Evolutionary conservation across 1,139 yeast genomes (phyloP), one percentile per base, ranked within the genome.

Genomic region (Nematodospora anomalae): DNA sequence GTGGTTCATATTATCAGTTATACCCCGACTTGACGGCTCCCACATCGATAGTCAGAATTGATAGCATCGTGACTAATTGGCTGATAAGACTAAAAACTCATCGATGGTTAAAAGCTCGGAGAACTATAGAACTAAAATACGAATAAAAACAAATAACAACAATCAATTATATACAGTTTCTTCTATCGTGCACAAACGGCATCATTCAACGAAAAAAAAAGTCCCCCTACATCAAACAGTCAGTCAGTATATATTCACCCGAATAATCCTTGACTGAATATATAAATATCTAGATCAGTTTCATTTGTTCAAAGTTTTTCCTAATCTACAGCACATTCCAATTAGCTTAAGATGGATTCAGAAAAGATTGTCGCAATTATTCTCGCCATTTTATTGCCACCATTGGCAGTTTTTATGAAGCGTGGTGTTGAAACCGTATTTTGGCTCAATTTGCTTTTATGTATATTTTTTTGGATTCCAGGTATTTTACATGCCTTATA

Each of bases 401-500:
- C 89, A 35, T 67, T 81, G 50, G 86, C 89, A 24, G 89, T 83
- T 44, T 82, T 75, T 60, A 60, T 81, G 71, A 76, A 71, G 50
- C 72, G 70, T 49, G 89, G 89, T 42, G 71, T 77, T 45, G 76
- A 81, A 45, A 67, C 71, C 33, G 80, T 73, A 32, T 76, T 82
- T 55, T 66, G 83, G 61, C 72, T 83, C 55, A 82, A 81, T 65
- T 53, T 79, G 45, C 56, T 79, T 38, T 73, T 80, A 53, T 80
- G 88, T 67, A 48, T 70, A 50, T 76, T 78, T 53, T 65, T 76
- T 50, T 83, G 79, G 79, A 80, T 83, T 79, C 90, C 89, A 49
- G 89, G 83, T 64, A 80, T 81, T 58, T 62, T 83, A 47, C 86
- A 82, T 54, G 89, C 89, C 35, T 60, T 81, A 50, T 83, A 79